Conservation (phyloP, 2,329 filamentous ascomycete species). For the Colletotrichum sidae region DNA sequence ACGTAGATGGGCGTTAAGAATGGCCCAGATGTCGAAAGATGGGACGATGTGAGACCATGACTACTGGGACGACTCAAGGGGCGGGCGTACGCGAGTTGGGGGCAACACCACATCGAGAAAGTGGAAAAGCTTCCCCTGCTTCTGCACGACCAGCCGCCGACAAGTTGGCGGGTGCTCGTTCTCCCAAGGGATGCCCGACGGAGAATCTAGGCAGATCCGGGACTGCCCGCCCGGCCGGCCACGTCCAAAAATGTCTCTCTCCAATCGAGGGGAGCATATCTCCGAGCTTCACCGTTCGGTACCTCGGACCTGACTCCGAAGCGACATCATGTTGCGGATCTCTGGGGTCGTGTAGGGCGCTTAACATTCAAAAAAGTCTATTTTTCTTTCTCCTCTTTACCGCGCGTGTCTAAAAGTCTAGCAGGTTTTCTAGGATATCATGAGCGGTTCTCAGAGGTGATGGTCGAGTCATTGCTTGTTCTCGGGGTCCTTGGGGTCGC, state of each 20-base stretch:
- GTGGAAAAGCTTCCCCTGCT: background rate
- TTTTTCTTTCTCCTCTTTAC: slow-evolving; percentile 16
- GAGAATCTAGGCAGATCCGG: background rate
- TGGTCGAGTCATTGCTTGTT: slow-evolving; percentile 38
- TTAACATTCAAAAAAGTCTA: slow-evolving; percentile 21
- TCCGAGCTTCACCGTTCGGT: slow-evolving; percentile 23
- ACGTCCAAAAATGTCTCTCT: slow-evolving; percentile 18
- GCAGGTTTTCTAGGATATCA: slow-evolving; percentile 1
- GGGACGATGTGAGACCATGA: slow-evolving; percentile 15
- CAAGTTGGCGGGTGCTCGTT: background rate
- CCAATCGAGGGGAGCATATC: slow-evolving; percentile 4
- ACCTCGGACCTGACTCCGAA: slow-evolving; percentile 25
- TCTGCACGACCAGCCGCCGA: background rate
- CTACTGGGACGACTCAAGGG: background rate
- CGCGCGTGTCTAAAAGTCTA: slow-evolving; percentile 17
- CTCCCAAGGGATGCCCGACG: background rate
- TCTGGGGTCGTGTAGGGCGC: background rate
- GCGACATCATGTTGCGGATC: background rate
- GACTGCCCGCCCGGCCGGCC: slow-evolving; percentile 5
- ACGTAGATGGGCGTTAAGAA: background rate
- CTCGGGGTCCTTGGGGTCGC: slow-evolving; percentile 25
- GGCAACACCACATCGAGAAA: background rate
- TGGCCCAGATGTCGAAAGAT: slow-evolving; percentile 14
- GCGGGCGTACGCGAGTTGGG: background rate
- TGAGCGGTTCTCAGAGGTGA: slow-evolving; percentile 31